These are phyloP conservation scores for Gyromitra esculenta DNA, from an alignment of 2,329 filamentous ascomycete genomes.

Conservation along the genomic window DNA sequence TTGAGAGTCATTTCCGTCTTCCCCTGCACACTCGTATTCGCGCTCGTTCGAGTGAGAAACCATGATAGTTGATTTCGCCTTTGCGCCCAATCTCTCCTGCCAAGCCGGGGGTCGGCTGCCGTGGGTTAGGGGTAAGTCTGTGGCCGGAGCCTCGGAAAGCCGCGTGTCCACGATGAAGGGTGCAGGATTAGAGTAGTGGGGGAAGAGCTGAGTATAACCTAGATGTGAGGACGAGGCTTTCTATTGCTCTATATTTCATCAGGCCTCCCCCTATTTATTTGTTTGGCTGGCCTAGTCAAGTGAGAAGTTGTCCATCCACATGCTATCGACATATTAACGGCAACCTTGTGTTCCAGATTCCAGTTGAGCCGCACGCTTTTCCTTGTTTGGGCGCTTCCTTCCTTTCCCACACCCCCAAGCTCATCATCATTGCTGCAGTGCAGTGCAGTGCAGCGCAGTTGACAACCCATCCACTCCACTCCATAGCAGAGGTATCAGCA, in stretches of 20 bases:
- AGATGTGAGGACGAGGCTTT: neutral
- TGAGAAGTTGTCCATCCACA: no score
- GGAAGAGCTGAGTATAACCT: neutral
- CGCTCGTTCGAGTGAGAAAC: neutral
- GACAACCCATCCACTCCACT: neutral
- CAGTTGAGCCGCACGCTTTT: conserved; percentile 8
- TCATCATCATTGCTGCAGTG: neutral
- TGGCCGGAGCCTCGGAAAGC: neutral
- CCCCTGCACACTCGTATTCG: neutral
- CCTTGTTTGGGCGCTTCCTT: neutral
- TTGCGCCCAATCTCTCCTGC: neutral
- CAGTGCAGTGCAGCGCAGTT: conserved; percentile 8
- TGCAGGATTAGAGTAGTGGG: neutral
- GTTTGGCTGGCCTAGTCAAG: no score
- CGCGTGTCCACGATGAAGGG: neutral
- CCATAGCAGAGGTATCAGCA: neutral
- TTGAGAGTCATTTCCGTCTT: neutral
- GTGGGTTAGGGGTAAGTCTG: conserved; percentile 1
- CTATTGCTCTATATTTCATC: neutral
- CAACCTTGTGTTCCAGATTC: neutral
- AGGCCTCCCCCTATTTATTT: neutral
- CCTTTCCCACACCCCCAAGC: neutral
- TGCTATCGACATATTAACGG: neutral
- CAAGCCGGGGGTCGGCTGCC: neutral
- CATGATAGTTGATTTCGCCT: neutral